Evolutionary conservation across 768 basidiomycete genomes (phyloP).

Genomic region (Boletus pseudopeckii): DNA sequence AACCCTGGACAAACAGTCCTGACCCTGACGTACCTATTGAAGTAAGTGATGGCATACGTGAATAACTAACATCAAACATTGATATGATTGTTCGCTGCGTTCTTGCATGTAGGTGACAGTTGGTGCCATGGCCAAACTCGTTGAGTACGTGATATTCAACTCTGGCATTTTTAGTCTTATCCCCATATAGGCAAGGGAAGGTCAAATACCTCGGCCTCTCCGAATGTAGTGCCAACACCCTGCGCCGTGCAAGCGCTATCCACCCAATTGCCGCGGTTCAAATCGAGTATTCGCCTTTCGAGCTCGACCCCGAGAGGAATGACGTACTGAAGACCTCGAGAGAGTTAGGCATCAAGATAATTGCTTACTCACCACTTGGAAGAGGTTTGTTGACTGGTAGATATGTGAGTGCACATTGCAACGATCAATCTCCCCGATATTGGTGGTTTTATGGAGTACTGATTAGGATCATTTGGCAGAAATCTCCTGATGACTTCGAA

Average conservation of each 20-base stretch:
- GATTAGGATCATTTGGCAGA: conserved; percentile 11
- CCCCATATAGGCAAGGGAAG: conserved; percentile 35
- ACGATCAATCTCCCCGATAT: neutral
- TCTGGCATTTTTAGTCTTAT: neutral
- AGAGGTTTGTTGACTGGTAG: conserved; percentile 49
- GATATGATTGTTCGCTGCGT: neutral
- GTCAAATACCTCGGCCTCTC: conserved; percentile 52
- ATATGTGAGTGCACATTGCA: conserved; percentile 29
- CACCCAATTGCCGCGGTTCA: conserved; percentile 51
- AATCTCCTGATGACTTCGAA: conserved; percentile 33
- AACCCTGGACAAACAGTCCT: conserved; percentile 25
- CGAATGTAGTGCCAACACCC: conserved; percentile 43
- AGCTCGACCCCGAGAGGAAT: conserved; percentile 46
- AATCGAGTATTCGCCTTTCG: conserved; percentile 51
- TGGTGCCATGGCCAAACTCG: conserved; percentile 48
- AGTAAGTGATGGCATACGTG: conserved; percentile 18
- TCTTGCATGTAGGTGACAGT: conserved; percentile 35
- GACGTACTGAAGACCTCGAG: conserved; percentile 41
- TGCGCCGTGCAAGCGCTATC: conserved; percentile 48
- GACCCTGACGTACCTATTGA: conserved; percentile 48
- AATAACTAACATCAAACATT: neutral
- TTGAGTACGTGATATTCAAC: conserved; percentile 36
- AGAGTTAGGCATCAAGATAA: conserved; percentile 47
- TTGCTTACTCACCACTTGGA: conserved; percentile 54
- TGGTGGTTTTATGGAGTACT: neutral